Percentiles rank a stretch among this genome's conserved stretches.
Conservation (phyloP, 176 grass and related monocot genomes). For the Juncus effusus region DNA sequence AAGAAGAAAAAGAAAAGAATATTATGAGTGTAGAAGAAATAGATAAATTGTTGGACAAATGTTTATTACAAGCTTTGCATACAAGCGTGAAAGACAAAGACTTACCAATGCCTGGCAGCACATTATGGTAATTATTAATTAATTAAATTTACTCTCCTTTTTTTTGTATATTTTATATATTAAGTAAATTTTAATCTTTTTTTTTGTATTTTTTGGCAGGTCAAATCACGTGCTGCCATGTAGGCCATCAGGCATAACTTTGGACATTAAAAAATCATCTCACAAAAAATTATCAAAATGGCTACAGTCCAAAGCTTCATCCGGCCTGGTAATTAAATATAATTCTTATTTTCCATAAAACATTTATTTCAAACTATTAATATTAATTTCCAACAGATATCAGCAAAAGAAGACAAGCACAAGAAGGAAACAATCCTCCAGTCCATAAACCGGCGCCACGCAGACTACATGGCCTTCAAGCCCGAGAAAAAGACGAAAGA, state of each 20-base stretch:
- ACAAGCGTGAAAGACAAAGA: slow-evolving; percentile 81
- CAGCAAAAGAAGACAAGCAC: slow-evolving; percentile 78
- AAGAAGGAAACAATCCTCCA: slow-evolving; percentile 73
- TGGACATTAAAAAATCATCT: slow-evolving; percentile 93
- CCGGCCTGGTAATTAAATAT: slow-evolving; percentile 53
- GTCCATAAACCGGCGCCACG: slow-evolving; percentile 51
- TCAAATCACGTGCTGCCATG: slow-evolving; percentile 81
- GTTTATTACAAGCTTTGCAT: slow-evolving; percentile 82
- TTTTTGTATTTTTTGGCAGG: slow-evolving; percentile 41
- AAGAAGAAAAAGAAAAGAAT: slow-evolving; percentile 55
- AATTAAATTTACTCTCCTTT: slow-evolving; percentile 1
- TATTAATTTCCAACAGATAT: slow-evolving; percentile 50
- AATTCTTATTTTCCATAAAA: neutral
- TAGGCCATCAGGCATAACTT: slow-evolving; percentile 73
- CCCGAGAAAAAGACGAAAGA: slow-evolving; percentile 70
- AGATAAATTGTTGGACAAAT: slow-evolving; percentile 80
- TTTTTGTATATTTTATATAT: slow-evolving; percentile 5
- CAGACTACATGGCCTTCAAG: slow-evolving; percentile 70
- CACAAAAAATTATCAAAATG: slow-evolving; percentile 94
- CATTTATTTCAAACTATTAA: neutral
- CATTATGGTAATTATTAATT: slow-evolving; percentile 50
- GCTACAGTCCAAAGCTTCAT: slow-evolving; percentile 81
- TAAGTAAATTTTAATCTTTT: neutral
- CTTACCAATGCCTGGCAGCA: slow-evolving; percentile 86
- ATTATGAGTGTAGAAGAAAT: slow-evolving; percentile 77